A percentile compares a stretch with the other conserved stretches of the same genome.
These are phyloP conservation scores for Agroathelia rolfsii DNA, from an alignment of 1,284 basidiomycete species.

Conservation along the genomic window DNA sequence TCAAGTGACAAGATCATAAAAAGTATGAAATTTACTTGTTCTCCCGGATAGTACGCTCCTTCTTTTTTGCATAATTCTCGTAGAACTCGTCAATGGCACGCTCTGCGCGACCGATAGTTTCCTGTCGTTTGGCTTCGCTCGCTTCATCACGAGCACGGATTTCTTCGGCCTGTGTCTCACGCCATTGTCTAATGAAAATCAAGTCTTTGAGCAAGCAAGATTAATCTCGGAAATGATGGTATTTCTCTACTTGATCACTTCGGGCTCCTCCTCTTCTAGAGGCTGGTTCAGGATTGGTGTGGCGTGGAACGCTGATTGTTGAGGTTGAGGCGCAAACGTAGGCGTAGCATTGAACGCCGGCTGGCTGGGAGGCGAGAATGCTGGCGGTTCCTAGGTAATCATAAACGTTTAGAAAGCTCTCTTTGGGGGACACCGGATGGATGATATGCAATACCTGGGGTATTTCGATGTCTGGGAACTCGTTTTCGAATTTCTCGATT, in stretches of 20 bases:
- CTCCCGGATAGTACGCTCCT: slow-evolving; percentile 86
- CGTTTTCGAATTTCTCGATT: slow-evolving; percentile 82
- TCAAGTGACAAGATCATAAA: too few species aligned
- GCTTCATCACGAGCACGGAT: slow-evolving; percentile 75
- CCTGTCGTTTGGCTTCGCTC: slow-evolving; percentile 73
- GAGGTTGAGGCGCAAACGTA: slow-evolving; percentile 65
- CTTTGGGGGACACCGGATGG: slow-evolving; percentile 16
- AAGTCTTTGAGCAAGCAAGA: background rate
- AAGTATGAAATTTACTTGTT: slow-evolving; percentile 75
- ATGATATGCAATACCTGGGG: slow-evolving; percentile 28
- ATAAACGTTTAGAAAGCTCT: slow-evolving; percentile 7
- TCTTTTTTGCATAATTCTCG: slow-evolving; percentile 85
- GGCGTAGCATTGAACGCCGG: slow-evolving; percentile 40
- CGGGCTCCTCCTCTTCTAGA: slow-evolving; percentile 75
- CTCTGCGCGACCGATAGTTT: slow-evolving; percentile 85
- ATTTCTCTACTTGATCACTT: slow-evolving; percentile 79
- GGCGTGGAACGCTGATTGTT: slow-evolving; percentile 54
- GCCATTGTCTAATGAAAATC: slow-evolving; percentile 49
- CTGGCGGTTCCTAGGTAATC: slow-evolving; percentile 18
- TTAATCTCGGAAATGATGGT: slow-evolving; percentile 3
- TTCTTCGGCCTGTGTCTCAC: slow-evolving; percentile 78
- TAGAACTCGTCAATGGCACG: slow-evolving; percentile 94
- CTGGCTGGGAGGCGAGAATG: slow-evolving; percentile 17
- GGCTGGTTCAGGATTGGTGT: slow-evolving; percentile 66
- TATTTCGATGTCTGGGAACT: slow-evolving; percentile 81